Evolutionary conservation across 371 early-diverging fungal genomes (phyloP).

Genomic region (Nematocida major): DNA sequence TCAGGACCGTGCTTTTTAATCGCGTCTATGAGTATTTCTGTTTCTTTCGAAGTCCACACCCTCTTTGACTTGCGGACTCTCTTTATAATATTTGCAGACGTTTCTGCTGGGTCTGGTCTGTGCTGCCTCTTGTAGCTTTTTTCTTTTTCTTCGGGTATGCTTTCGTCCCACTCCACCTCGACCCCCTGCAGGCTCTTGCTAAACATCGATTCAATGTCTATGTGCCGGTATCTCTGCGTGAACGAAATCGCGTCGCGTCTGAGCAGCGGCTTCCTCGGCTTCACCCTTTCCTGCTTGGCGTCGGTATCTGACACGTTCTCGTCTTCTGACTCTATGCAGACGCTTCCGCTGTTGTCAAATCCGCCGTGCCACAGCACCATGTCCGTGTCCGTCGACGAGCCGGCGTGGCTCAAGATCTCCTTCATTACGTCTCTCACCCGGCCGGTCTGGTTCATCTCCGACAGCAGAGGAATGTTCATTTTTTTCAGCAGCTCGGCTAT

Average conservation of each 20-base stretch:
- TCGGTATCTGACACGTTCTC: background rate
- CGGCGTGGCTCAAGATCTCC: background rate
- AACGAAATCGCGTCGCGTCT: no score
- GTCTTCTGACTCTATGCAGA: background rate
- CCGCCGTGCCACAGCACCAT: background rate
- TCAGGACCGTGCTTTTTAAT: background rate
- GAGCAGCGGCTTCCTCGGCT: no score
- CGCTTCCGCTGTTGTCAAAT: background rate
- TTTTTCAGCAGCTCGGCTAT: background rate
- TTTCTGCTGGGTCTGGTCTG: no score
- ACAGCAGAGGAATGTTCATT: background rate
- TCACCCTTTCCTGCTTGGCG: background rate
- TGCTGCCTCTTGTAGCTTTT: background rate
- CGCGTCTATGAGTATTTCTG: background rate
- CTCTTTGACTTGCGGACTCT: constrained; percentile 2
- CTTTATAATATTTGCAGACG: no score
- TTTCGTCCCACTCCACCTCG: constrained; percentile 5
- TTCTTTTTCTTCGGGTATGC: background rate
- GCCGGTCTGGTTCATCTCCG: background rate
- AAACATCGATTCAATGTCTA: background rate
- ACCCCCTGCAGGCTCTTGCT: background rate
- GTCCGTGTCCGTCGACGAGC: background rate
- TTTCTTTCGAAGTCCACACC: constrained; percentile 7
- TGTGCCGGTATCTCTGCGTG: background rate
- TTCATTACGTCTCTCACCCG: background rate